phyloP scores from a whole-genome alignment of 164 flowering plant species.

The Aristolochia fimbriata region DNA sequence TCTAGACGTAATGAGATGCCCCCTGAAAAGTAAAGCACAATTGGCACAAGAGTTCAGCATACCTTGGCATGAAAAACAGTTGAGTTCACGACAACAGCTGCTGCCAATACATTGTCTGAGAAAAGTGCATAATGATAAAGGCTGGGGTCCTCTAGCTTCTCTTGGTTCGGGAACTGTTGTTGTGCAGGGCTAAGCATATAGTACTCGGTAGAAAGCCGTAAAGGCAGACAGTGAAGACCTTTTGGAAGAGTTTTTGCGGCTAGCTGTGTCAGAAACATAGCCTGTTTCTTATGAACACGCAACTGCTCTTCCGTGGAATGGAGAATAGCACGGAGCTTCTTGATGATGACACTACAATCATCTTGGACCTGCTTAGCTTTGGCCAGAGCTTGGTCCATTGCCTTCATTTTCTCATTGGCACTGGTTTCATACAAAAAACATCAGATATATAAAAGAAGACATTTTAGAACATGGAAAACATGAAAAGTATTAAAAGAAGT shows the following conservation, averaged over 20 bases:
- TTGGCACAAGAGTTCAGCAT: neutral
- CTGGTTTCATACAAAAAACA: constrained; percentile 20
- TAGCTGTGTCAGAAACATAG: constrained; percentile 74
- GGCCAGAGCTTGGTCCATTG: constrained; percentile 72
- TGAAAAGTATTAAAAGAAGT: neutral
- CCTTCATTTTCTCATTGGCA: constrained; percentile 50
- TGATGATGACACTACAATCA: constrained; percentile 60
- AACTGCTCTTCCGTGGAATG: constrained; percentile 86
- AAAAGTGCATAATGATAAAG: constrained; percentile 85
- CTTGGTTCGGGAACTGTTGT: constrained; percentile 62
- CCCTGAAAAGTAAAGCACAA: neutral
- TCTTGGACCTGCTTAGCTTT: constrained; percentile 74
- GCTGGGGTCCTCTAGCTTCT: constrained; percentile 61
- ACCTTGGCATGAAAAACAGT: constrained; percentile 79
- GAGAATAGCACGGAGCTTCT: constrained; percentile 85
- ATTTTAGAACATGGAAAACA: neutral
- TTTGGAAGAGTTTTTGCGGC: constrained; percentile 93
- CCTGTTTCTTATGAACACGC: constrained; percentile 71
- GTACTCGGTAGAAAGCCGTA: constrained; percentile 83
- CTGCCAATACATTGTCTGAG: constrained; percentile 76
- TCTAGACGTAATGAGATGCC: no score
- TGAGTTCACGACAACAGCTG: constrained; percentile 93
- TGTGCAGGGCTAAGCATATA: constrained; percentile 48
- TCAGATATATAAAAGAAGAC: neutral
- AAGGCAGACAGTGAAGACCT: constrained; percentile 95